phyloP scores from a whole-genome alignment of 306 rosid genomes.

The Carpinus viminea region DNA sequence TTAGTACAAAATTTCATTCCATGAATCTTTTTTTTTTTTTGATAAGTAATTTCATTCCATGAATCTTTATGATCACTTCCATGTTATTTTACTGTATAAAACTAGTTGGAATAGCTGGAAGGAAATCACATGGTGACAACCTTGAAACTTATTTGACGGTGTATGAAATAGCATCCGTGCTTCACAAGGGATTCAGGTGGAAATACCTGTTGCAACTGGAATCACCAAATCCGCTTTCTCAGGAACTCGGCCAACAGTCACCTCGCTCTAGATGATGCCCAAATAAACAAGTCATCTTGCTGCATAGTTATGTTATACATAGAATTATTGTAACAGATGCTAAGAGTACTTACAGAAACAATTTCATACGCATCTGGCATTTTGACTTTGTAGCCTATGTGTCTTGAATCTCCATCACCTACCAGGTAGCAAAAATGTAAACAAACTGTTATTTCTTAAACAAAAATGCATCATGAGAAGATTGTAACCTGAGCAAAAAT shows the following conservation, averaged over 20 bases:
- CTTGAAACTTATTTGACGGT: neutral
- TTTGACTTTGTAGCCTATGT: slow-evolving; percentile 75
- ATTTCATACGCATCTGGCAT: slow-evolving; percentile 82
- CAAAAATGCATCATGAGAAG: slow-evolving; percentile 8
- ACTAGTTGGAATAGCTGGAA: neutral
- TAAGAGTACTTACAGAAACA: slow-evolving; percentile 64
- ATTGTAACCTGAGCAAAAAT: neutral
- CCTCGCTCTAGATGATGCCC: slow-evolving; percentile 48
- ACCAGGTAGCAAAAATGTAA: slow-evolving; percentile 19
- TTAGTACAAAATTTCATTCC: neutral
- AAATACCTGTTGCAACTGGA: slow-evolving; percentile 88
- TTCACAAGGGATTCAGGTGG: neutral
- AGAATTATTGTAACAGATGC: slow-evolving; percentile 11
- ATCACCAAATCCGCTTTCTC: slow-evolving; percentile 84
- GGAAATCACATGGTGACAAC: neutral
- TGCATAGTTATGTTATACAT: slow-evolving; percentile 19
- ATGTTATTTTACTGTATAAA: neutral
- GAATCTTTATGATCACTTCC: neutral
- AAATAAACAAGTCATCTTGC: slow-evolving; percentile 23
- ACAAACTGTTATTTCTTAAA: slow-evolving; percentile 23
- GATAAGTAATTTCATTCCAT: neutral
- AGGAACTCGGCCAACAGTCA: slow-evolving; percentile 86
- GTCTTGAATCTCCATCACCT: slow-evolving; percentile 91
- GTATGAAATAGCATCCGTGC: neutral
- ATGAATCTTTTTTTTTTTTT: neutral